phyloP scores from a whole-genome alignment of 2,329 filamentous ascomycete genomes.

The Curvularia eragrostidis region DNA sequence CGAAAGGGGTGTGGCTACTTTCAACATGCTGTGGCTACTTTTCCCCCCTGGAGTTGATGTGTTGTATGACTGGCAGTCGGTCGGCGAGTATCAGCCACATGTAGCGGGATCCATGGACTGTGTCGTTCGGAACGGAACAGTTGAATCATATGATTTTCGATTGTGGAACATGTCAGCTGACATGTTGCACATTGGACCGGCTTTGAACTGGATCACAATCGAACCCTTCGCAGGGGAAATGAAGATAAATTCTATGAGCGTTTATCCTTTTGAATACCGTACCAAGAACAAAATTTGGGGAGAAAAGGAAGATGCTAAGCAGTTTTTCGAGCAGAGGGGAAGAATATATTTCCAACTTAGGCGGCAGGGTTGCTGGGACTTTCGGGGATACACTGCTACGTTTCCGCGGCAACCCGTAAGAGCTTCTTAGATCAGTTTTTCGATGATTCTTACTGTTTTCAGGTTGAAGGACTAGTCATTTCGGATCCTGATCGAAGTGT shows the following conservation, averaged over 20 bases:
- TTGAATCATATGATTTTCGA: neutral
- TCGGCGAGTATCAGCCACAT: slow-evolving; percentile 1
- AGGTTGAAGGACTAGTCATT: neutral
- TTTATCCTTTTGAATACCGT: neutral
- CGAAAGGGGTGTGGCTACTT: neutral
- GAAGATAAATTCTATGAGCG: neutral
- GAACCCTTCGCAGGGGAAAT: neutral
- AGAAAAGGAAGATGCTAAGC: neutral
- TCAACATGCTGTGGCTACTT: slow-evolving; percentile 2
- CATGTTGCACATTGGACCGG: neutral
- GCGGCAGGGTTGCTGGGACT: neutral
- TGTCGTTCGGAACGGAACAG: neutral
- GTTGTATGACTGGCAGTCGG: neutral
- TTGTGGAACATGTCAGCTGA: neutral
- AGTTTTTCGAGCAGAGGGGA: neutral
- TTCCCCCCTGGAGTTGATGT: neutral
- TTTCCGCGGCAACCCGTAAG: neutral
- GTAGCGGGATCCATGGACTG: neutral
- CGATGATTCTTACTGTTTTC: neutral
- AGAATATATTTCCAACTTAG: neutral
- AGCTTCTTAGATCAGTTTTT: neutral
- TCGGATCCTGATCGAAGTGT: neutral
- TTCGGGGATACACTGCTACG: slow-evolving; percentile 1
- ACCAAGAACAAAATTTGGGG: neutral
- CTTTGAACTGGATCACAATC: neutral